Percentiles rank a stretch among this genome's conserved stretches.
Evolutionary conservation across 73 alveolate species (phyloP).

Genomic region (Urostyla sp.): DNA sequence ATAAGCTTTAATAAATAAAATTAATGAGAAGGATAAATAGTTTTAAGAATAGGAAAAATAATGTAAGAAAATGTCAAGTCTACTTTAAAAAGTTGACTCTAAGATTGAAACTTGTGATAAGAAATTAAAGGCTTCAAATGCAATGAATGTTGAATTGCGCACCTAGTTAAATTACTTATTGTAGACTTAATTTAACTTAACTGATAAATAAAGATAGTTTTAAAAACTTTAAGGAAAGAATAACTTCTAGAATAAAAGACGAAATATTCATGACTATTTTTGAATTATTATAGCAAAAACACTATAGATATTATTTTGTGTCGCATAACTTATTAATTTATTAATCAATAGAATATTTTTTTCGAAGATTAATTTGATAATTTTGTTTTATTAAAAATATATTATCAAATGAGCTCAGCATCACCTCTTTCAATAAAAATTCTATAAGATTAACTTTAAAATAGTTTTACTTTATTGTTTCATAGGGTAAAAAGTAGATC

Average conservation of each 20-base stretch:
- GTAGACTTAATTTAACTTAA: constrained; percentile 26
- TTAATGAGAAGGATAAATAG: constrained; percentile 28
- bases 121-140: constrained; percentile 9
- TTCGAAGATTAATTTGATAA: no score
- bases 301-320: no score
- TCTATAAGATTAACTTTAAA: not conserved
- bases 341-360: no score
- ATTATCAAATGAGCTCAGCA: constrained; percentile 28
- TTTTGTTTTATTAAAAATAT: no score
- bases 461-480: not conserved
- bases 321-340: no score
- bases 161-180: constrained; percentile 29
- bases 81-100: not conserved
- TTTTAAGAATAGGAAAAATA: constrained; percentile 4
- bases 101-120: not conserved
- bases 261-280: no score
- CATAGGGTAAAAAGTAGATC: constrained; percentile 29
- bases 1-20: not conserved
- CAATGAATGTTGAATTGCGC: constrained; percentile 7
- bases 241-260: no score
- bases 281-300: no score
- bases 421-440: constrained; percentile 2
- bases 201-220: constrained; percentile 14
- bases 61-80: not conserved
- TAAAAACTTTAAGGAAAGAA: constrained; percentile 9